phyloP scores from a whole-genome alignment of 2,329 filamentous ascomycete genomes.

The Lachnellula occidentalis region DNA sequence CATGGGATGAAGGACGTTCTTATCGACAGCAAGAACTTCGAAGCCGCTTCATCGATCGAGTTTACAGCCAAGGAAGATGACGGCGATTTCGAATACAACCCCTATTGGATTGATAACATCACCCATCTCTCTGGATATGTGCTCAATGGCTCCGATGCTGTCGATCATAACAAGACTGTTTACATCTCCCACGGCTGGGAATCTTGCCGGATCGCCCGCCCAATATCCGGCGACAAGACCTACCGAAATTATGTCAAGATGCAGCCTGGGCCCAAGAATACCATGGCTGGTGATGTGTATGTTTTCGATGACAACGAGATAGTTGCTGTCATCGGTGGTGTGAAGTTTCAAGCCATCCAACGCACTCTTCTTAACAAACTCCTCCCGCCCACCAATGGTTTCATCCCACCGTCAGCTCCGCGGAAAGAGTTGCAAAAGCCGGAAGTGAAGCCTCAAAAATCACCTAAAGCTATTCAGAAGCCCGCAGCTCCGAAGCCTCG shows the following conservation, averaged over 20 bases:
- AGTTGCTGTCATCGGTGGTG: slow-evolving; percentile 22
- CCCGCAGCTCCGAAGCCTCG: no score
- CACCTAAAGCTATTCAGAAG: no score
- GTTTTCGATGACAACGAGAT: slow-evolving; percentile 40
- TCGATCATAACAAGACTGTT: slow-evolving; percentile 49
- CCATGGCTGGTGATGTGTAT: slow-evolving; percentile 49
- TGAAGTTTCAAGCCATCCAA: slow-evolving; percentile 34
- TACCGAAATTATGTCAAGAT: slow-evolving; percentile 55
- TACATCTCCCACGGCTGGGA: slow-evolving; percentile 58
- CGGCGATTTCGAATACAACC: slow-evolving; percentile 49
- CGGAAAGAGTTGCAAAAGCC: slow-evolving; percentile 39
- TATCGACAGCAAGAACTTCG: slow-evolving; percentile 42
- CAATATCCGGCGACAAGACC: slow-evolving; percentile 39
- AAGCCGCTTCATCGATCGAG: slow-evolving; percentile 39
- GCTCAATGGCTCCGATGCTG: slow-evolving; percentile 52
- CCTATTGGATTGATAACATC: slow-evolving; percentile 54
- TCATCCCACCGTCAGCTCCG: neutral
- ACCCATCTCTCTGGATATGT: slow-evolving; percentile 57
- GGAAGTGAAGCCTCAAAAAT: no score
- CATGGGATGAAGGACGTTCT: slow-evolving; percentile 55
- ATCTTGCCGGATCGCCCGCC: slow-evolving; percentile 45
- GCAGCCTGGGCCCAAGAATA: slow-evolving; percentile 45
- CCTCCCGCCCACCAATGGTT: slow-evolving; percentile 47
- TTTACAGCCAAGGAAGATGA: slow-evolving; percentile 45
- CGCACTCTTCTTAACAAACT: slow-evolving; percentile 48